Conservation (phyloP, 495 filamentous ascomycete genomes). For the Sordaria brevicollis region DNA sequence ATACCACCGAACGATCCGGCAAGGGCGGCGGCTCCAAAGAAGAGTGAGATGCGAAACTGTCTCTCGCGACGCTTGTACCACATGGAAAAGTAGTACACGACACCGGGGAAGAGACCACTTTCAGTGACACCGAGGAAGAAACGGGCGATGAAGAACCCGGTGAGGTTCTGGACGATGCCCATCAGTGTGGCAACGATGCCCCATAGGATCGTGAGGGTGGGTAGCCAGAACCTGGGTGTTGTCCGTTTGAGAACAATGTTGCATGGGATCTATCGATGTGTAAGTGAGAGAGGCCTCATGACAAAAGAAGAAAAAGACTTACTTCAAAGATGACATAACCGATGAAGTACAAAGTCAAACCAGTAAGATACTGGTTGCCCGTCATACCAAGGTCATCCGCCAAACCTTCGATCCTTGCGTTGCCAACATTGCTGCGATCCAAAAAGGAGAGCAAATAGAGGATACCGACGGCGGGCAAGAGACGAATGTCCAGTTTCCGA, state of each 20-base stretch:
- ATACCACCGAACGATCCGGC: slow-evolving; percentile 76
- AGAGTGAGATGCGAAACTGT: slow-evolving; percentile 63
- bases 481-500: slow-evolving; percentile 52
- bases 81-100: slow-evolving; percentile 77
- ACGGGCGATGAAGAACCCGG: slow-evolving; percentile 52
- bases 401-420: slow-evolving; percentile 52
- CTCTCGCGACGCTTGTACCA: slow-evolving; percentile 68
- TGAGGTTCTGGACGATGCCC: slow-evolving; percentile 55
- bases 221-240: slow-evolving; percentile 50
- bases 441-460: slow-evolving; percentile 67
- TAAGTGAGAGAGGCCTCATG: not conserved
- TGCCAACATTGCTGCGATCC: slow-evolving; percentile 60
- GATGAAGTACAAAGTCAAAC: slow-evolving; percentile 65
- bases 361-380: slow-evolving; percentile 61
- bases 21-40: slow-evolving; percentile 64
- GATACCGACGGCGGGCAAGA: slow-evolving; percentile 57
- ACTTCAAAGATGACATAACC: slow-evolving; percentile 54
- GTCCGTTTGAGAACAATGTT: slow-evolving; percentile 66
- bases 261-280: slow-evolving; percentile 45
- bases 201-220: slow-evolving; percentile 31
- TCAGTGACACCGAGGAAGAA: slow-evolving; percentile 50
- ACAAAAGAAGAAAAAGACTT: not conserved
- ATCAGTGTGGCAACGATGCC: slow-evolving; percentile 63
- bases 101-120: slow-evolving; percentile 60
- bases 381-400: slow-evolving; percentile 54